These are phyloP conservation scores for Pseudevernia furfuracea DNA, from an alignment of 495 filamentous ascomycete genomes.

Conservation along the genomic window DNA sequence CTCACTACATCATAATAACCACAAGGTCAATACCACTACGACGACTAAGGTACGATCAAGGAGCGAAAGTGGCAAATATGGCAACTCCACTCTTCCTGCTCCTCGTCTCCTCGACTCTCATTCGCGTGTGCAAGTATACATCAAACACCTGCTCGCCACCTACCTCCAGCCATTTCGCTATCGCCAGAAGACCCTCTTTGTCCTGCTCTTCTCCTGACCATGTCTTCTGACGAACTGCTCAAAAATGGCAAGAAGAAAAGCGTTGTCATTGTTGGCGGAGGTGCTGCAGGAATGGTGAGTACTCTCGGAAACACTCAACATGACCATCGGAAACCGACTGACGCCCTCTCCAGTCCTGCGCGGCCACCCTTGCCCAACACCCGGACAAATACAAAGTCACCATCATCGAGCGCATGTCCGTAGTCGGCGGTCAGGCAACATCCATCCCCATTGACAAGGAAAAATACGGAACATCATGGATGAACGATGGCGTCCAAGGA, in stretches of 20 bases:
- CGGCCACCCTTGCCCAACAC: constrained; percentile 64
- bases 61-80: too few species aligned
- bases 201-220: not conserved
- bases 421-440: constrained; percentile 75
- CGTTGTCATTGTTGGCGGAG: constrained; percentile 55
- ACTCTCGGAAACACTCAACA: not conserved
- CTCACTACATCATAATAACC: too few species aligned
- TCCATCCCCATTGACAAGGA: constrained; percentile 64
- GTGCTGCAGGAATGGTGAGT: constrained; percentile 55
- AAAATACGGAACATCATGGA: constrained; percentile 62
- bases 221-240: constrained; percentile 15
- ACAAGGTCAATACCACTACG: too few species aligned
- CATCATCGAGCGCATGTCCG: constrained; percentile 57
- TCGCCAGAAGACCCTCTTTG: not conserved
- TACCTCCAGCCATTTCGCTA: not conserved
- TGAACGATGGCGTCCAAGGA: constrained; percentile 82
- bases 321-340: not conserved
- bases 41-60: too few species aligned
- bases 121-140: too few species aligned
- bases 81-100: too few species aligned
- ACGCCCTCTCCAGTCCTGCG: constrained; percentile 50
- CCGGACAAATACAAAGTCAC: constrained; percentile 68
- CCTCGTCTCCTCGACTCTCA: too few species aligned
- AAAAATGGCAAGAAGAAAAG: constrained; percentile 41
- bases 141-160: not conserved